These are phyloP conservation scores for Hanseniaspora vineae DNA, from an alignment of 805 yeast species.

Conservation along the genomic window DNA sequence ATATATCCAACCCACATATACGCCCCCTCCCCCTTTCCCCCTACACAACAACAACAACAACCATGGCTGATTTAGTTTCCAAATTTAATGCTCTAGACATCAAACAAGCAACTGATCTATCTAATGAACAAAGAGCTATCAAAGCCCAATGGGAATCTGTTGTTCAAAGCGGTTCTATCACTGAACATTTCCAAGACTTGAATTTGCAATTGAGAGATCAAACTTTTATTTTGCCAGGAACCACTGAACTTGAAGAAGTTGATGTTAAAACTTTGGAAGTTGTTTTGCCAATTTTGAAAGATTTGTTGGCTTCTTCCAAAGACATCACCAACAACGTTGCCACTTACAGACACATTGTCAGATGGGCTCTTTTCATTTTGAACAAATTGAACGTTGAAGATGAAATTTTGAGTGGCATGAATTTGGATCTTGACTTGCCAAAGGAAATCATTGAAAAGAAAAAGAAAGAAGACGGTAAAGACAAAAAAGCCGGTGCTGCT, in stretches of 20 bases:
- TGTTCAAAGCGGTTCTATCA: conserved; percentile 40
- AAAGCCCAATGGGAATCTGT: conserved; percentile 71
- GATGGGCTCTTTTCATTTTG: conserved; percentile 90
- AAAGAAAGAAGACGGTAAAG: conserved; percentile 34
- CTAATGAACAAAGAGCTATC: conserved; percentile 50
- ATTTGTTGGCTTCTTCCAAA: conserved; percentile 37
- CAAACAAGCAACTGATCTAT: conserved; percentile 19
- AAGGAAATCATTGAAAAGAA: conserved; percentile 55
- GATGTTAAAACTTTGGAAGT: conserved; percentile 62
- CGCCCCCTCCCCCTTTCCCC: too few relatives aligned
- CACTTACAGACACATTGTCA: conserved; percentile 65
- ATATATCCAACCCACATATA: neutral
- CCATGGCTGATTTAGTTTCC: conserved; percentile 20
- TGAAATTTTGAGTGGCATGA: conserved; percentile 40
- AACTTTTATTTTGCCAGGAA: conserved; percentile 43
- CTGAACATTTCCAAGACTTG: conserved; percentile 40
- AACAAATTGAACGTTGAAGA: conserved; percentile 44
- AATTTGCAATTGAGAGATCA: conserved; percentile 56
- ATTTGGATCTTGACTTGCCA: conserved; percentile 53
- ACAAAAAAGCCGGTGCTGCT: conserved; percentile 10
- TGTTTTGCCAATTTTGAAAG: conserved; percentile 45
- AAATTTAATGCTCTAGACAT: conserved; percentile 18
- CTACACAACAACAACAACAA: neutral
- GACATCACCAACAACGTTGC: conserved; percentile 38
- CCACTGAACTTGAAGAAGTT: conserved; percentile 41